Base-by-base conservation (phyloP, 2,329 filamentous ascomycete species). In the Botrytis porri region DNA sequence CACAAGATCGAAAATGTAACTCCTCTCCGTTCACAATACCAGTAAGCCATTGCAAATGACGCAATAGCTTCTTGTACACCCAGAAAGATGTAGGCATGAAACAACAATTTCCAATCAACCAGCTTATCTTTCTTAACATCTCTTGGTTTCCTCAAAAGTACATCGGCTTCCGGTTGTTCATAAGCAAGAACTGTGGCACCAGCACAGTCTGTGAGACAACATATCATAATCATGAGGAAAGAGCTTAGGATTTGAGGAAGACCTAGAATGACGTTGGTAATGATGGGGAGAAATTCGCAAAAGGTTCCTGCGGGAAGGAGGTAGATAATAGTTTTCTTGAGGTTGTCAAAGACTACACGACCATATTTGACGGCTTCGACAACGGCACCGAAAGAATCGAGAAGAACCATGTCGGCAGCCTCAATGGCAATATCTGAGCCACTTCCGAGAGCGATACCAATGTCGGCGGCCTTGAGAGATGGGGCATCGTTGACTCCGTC, bases 281-380 rank as follows among this genome's bases (percentile, higher is more conserved):
- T 83, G 39, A 90, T 86, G 1, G 88, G 88, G 86, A 85, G 79
- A 77, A 90, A 86, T 75, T 90, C 88, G 48, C 85, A 86, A 80
- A 89, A 90, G 18, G 83, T 84, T 29, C 88, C 88, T 0, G 88
- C 88, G 0, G 88, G 88, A 0, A 90, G 84, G 1, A 90, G 82
- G 77, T 90, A 90, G 39, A 85, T 83, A 73, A 89, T 88, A 0
- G 87, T 78, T 85, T 95, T 94, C 80, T 93, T 92, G 69, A 94
- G 82, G 77, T 94, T 94, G 80, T 94, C 90, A 81, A 92, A 94
- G n/a, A 94, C 90, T 9, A 93, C 88, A 22, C 92, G 87, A 0
- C 92, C 92, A 74, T 91, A 93, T 75, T 89, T 85, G 3, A 94
- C 88, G 0, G 92, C 92, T 78, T 92, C 88, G 8, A 94, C 88